Conservation (phyloP, 2,329 filamentous ascomycete species). For the Colletotrichum tropicicola region DNA sequence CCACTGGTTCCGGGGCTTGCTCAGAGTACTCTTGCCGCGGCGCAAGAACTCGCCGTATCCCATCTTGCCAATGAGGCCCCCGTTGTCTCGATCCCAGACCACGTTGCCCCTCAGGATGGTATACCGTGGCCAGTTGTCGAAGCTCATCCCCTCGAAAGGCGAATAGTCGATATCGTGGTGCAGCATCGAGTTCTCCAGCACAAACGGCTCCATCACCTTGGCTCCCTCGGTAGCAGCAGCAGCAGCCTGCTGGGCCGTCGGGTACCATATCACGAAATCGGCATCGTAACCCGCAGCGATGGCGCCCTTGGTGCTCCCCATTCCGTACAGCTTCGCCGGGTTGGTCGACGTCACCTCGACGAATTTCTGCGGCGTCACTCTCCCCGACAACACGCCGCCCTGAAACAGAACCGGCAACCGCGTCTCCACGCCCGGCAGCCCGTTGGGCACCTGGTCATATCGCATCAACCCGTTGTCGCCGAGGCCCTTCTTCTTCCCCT, state of each 20-base stretch:
- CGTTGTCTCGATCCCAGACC: slow-evolving; percentile 65
- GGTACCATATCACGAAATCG: slow-evolving; percentile 67
- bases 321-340: slow-evolving; percentile 65
- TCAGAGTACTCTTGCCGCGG: slow-evolving; percentile 40
- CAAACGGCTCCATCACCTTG: slow-evolving; percentile 41
- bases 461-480: slow-evolving; percentile 36
- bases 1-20: slow-evolving; percentile 32
- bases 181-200: slow-evolving; percentile 60
- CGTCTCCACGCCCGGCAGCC: slow-evolving; percentile 66
- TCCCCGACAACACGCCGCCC: slow-evolving; percentile 44
- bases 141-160: slow-evolving; percentile 64
- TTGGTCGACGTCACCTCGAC: slow-evolving; percentile 64
- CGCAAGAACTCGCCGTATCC: slow-evolving; percentile 59
- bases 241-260: slow-evolving; percentile 33
- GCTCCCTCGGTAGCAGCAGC: slow-evolving; percentile 36
- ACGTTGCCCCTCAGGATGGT: slow-evolving; percentile 67
- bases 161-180: slow-evolving; percentile 72
- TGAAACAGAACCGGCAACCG: slow-evolving; percentile 51
- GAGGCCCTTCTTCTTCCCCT: slow-evolving; percentile 56
- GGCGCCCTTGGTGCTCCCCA: slow-evolving; percentile 60
- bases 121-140: slow-evolving; percentile 70
- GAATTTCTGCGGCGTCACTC: slow-evolving; percentile 55
- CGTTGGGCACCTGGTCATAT: slow-evolving; percentile 68
- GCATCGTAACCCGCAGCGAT: slow-evolving; percentile 62
- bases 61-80: slow-evolving; percentile 56